Evolutionary conservation across 73 alveolate species (phyloP).

Genomic region (Halteria grandinella): DNA sequence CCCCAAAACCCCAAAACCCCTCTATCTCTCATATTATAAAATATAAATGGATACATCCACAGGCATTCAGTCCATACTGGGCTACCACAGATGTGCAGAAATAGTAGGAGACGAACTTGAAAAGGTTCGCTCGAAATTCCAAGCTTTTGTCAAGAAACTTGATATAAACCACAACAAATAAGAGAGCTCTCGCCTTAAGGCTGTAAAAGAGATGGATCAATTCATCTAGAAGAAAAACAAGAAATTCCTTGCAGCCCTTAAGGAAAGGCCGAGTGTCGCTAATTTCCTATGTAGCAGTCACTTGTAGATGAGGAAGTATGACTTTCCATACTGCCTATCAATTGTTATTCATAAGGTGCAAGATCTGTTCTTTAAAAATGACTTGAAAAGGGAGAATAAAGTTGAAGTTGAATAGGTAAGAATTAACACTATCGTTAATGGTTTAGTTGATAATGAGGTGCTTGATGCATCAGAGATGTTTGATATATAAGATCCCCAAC

Average conservation of each 20-base stretch:
- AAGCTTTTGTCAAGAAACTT: too few species aligned
- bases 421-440: neutral
- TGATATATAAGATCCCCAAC: slow-evolving; percentile 40
- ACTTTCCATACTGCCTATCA: slow-evolving; percentile 31
- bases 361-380: slow-evolving; percentile 29
- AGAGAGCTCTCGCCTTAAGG: too few species aligned
- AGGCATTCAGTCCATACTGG: too few species aligned
- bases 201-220: slow-evolving; percentile 30
- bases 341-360: slow-evolving; percentile 4
- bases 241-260: neutral
- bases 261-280: neutral
- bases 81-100: too few species aligned
- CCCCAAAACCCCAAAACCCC: too few species aligned
- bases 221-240: slow-evolving; percentile 27
- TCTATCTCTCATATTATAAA: too few species aligned
- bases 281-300: neutral
- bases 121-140: too few species aligned
- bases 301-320: neutral
- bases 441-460: slow-evolving; percentile 26
- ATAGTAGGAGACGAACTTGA: too few species aligned
- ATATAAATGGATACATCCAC: too few species aligned
- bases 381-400: slow-evolving; percentile 32
- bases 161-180: too few species aligned
- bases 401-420: slow-evolving; percentile 43
- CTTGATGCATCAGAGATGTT: slow-evolving; percentile 30